These are phyloP conservation scores for Capronia americana DNA, from an alignment of 2,329 filamentous ascomycete species.

Conservation along the genomic window DNA sequence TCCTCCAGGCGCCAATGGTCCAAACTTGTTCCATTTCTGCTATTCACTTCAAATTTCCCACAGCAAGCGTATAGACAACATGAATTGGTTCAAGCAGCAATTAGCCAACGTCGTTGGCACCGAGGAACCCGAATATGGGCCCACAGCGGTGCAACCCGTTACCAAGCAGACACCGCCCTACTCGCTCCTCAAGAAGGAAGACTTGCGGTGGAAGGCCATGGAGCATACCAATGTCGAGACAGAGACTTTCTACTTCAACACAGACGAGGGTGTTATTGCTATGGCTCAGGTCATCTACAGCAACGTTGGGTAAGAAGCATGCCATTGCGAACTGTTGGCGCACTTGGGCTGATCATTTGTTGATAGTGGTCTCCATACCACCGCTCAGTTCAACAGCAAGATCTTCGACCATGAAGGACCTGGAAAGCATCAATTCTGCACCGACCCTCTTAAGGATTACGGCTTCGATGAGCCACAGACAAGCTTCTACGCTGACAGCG, in stretches of 20 bases:
- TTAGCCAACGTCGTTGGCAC: slow-evolving; percentile 85
- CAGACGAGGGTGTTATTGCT: slow-evolving; percentile 76
- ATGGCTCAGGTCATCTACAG: slow-evolving; percentile 95
- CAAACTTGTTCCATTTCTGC: slow-evolving; percentile 7
- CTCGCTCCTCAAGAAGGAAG: slow-evolving; percentile 76
- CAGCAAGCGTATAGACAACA: slow-evolving; percentile 62
- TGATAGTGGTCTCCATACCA: slow-evolving; percentile 82
- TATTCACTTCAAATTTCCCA: slow-evolving; percentile 7
- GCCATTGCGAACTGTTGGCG: slow-evolving; percentile 16
- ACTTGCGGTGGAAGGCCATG: slow-evolving; percentile 81
- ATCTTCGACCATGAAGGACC: slow-evolving; percentile 78
- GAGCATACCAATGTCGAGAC: slow-evolving; percentile 92
- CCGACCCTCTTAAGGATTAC: slow-evolving; percentile 77
- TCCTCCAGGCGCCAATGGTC: slow-evolving; percentile 18
- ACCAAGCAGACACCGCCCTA: slow-evolving; percentile 81
- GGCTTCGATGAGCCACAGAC: slow-evolving; percentile 84
- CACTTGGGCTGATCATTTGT: slow-evolving; percentile 19
- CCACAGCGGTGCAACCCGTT: slow-evolving; percentile 84
- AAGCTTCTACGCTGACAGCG: slow-evolving; percentile 84
- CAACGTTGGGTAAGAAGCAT: slow-evolving; percentile 79
- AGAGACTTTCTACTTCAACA: slow-evolving; percentile 88
- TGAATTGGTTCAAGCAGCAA: slow-evolving; percentile 93
- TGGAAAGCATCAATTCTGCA: slow-evolving; percentile 81
- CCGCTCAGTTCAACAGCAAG: slow-evolving; percentile 93
- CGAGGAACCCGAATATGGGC: slow-evolving; percentile 93